These are phyloP conservation scores for Begonia peltatifolia DNA, from an alignment of 306 rosid genomes.

Conservation along the genomic window DNA sequence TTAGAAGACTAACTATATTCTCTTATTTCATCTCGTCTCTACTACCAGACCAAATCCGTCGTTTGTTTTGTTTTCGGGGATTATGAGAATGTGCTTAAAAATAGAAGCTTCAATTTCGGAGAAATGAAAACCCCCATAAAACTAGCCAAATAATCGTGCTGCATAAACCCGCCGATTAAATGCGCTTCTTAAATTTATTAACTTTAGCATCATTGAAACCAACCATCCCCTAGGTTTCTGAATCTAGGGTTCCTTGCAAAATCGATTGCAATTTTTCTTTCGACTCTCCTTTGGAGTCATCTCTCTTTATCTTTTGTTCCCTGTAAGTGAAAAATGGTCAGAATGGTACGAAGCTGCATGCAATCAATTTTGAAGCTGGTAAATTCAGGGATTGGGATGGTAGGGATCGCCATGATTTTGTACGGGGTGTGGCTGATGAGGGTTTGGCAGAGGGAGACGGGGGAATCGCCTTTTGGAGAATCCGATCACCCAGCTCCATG, in stretches of 20 bases:
- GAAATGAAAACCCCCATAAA: too few species aligned
- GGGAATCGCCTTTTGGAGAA: slow-evolving; percentile 35
- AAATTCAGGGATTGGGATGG: slow-evolving; percentile 64
- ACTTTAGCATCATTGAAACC: background rate
- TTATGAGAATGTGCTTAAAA: too few species aligned
- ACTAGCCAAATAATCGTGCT: too few species aligned
- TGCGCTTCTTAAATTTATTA: background rate
- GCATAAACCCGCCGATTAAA: too few species aligned
- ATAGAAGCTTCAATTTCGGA: too few species aligned
- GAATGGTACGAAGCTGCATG: slow-evolving; percentile 44
- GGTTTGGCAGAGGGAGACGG: slow-evolving; percentile 50
- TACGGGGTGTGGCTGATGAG: slow-evolving; percentile 66
- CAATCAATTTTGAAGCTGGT: slow-evolving; percentile 68
- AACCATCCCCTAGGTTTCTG: background rate
- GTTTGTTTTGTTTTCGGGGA: too few species aligned
- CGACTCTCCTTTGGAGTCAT: background rate
- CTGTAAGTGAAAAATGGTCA: slow-evolving; percentile 19
- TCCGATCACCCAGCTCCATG: slow-evolving; percentile 46
- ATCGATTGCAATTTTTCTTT: too few species aligned
- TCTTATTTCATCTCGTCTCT: too few species aligned
- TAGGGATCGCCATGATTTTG: slow-evolving; percentile 55
- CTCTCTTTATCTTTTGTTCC: slow-evolving; percentile 1
- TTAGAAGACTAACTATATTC: too few species aligned
- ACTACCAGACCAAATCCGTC: too few species aligned
- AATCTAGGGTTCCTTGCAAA: background rate